These are phyloP conservation scores for Pestalotiopsis sp. DNA, from an alignment of 2,329 filamentous ascomycete genomes.

Conservation along the genomic window DNA sequence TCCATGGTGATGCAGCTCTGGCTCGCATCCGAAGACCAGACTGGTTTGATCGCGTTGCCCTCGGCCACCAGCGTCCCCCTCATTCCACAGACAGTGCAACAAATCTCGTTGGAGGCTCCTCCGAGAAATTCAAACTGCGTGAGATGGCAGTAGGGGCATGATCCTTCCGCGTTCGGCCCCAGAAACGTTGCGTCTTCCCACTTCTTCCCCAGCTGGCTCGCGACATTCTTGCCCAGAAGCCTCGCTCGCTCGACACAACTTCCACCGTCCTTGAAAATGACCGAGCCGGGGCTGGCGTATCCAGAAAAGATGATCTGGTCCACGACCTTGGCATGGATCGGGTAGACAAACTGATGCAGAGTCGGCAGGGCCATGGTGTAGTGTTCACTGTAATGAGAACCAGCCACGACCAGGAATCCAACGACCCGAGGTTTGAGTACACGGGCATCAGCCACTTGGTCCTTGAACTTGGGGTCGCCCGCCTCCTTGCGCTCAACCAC, in stretches of 20 bases:
- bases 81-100: background rate
- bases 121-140: conserved; percentile 5
- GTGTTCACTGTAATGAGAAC: background rate
- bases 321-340: conserved; percentile 7
- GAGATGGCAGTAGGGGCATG: conserved; percentile 8
- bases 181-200: background rate
- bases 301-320: conserved; percentile 3
- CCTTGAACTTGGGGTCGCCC: conserved; percentile 8
- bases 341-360: conserved; percentile 8
- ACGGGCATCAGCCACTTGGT: background rate
- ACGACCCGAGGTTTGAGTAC: conserved; percentile 8
- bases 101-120: background rate
- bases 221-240: conserved; percentile 2
- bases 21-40: background rate
- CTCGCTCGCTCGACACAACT: conserved; percentile 1
- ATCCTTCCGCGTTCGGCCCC: background rate
- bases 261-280: conserved; percentile 4
- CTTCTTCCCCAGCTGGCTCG: conserved; percentile 5
- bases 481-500: conserved; percentile 5
- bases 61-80: background rate
- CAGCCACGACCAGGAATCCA: conserved; percentile 2
- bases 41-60: background rate
- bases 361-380: conserved; percentile 9
- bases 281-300: conserved; percentile 2
- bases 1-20: conserved; percentile 9